phyloP scores from a whole-genome alignment of 441 rosid genomes.

The Iberis amara region DNA sequence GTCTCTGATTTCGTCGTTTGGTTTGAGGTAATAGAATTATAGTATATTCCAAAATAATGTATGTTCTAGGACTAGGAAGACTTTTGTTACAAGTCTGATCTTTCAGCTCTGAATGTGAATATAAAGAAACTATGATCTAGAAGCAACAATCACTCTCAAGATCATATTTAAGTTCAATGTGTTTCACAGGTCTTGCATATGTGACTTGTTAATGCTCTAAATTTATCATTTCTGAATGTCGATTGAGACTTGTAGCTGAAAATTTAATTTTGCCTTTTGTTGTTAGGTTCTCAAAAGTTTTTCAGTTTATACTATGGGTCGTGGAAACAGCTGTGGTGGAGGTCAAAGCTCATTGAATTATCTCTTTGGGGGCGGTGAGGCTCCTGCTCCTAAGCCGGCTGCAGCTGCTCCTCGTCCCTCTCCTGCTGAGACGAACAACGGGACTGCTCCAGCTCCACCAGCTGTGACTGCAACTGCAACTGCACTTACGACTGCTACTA shows the following conservation, averaged over 20 bases:
- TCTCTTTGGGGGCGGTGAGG: conserved; percentile 60
- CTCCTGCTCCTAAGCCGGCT: conserved; percentile 49
- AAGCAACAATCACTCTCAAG: neutral
- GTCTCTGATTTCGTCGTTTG: too few species aligned
- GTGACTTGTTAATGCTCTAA: neutral
- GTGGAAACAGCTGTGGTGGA: conserved; percentile 74
- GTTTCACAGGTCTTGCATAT: neutral
- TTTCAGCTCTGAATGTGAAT: neutral
- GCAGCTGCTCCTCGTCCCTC: neutral
- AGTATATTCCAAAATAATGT: neutral
- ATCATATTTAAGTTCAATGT: neutral
- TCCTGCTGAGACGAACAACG: conserved; percentile 25
- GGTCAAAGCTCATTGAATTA: conserved; percentile 76
- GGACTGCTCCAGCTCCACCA: conserved; percentile 34
- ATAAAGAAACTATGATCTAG: neutral
- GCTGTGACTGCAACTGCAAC: conserved; percentile 31
- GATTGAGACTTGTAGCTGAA: neutral
- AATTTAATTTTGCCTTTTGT: neutral
- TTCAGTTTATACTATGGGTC: conserved; percentile 40
- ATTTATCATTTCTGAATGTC: neutral
- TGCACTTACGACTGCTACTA: conserved; percentile 27
- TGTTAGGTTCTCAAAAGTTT: conserved; percentile 1
- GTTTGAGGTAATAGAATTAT: too few species aligned
- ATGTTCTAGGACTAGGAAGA: neutral
- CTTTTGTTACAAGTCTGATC: neutral